Evolutionary conservation across 164 flowering plant species (phyloP), one percentile per base, ranked within the genome.

Genomic region (Cinnamomum micranthum): DNA sequence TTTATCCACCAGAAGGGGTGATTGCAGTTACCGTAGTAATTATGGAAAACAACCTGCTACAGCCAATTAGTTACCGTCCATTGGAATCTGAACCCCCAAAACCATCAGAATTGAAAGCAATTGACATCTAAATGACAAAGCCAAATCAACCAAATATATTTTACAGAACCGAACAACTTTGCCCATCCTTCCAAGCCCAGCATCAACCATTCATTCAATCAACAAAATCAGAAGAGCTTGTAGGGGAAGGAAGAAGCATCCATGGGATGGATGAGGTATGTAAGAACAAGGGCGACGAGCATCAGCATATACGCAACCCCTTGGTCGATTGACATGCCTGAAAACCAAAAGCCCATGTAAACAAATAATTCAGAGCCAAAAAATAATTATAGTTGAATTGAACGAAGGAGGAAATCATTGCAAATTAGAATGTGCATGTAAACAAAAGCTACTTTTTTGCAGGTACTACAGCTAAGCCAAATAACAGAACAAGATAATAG

Each of bases 241-340:
- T 17, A 55, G 12, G 20, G 60, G 60, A 4, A 11, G 60, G 60
- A 11, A 15, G 59, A 55, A 13, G 60, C 17, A 55, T 55, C 60
- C 60, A 14, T 17, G 19, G 60, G 17, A 63, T 73, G 75, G 47
- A 64, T 62, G 69, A 73, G 68, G 22, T 73, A 73, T 10, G 75
- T 64, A 33, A 90, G 83, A 74, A 79, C 85, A 81, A 88, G 70
- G 0, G 91, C 89, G 64, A 85, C 80, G 59, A 87, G 63, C 91
- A 88, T 88, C 68, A 87, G 77, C 51, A 80, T 75, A 73, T 84
- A 89, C n/a, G 91, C 91, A 64, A 89, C 78, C 69, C 87, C 91
- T 81, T 89, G 91, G 65, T 89, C 92, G 11, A 89, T 73, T 24
- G 88, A 23, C 17, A 85, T 82, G 27, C 92, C 92, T 89, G 87